Base-by-base conservation (phyloP, 1,284 basidiomycete genomes). In the Leccinum brunneo-olivaceum region DNA sequence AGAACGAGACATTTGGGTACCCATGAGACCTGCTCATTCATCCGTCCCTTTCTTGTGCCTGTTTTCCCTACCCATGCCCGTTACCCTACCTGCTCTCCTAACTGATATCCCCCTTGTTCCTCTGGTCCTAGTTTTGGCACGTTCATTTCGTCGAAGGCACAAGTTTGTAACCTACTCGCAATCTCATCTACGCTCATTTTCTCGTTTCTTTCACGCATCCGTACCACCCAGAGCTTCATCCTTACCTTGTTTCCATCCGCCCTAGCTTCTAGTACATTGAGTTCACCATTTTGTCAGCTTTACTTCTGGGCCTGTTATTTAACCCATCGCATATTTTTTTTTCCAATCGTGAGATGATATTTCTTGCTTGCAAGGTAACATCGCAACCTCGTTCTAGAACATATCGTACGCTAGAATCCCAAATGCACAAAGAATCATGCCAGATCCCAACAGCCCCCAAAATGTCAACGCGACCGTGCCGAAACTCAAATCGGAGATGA, bases 391-490 rank as follows among this genome's bases (percentile, higher is more conserved):
- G n/a, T n/a, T n/a, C n/a, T 59, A 62, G 48, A 73, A 68, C 73
- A 84, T 80, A 50, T 88, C 86, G 52, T 79, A 80, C 30, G 74
- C 81, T 36, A 91, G 68, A 32, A 90, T 70, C 8, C 72, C 78
- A 53, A 91, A 91, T 2, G 86, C 84, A 15, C 70, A 63, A 5
- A 88, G 71, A 48, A 91, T 90, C 48, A 79, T 70, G 18, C 72
- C 72, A 44, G 81, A 81, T 8, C 88, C 88, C 10, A 79, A 33
- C 15, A 89, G 52, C 49, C 79, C 79, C 70, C 80, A 81, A 9
- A 76, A 34, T 0, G 79, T 86, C 45, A 87, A 55, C 4, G 71
- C 69, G 34, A 77, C 70, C 34, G 72, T 70, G 14, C 81, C 79
- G 45, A 88, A 78, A 18, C 79, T 53, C 21, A 81, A 67, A 61